phyloP scores from a whole-genome alignment of 768 basidiomycete genomes.

The Lepiota venenata region DNA sequence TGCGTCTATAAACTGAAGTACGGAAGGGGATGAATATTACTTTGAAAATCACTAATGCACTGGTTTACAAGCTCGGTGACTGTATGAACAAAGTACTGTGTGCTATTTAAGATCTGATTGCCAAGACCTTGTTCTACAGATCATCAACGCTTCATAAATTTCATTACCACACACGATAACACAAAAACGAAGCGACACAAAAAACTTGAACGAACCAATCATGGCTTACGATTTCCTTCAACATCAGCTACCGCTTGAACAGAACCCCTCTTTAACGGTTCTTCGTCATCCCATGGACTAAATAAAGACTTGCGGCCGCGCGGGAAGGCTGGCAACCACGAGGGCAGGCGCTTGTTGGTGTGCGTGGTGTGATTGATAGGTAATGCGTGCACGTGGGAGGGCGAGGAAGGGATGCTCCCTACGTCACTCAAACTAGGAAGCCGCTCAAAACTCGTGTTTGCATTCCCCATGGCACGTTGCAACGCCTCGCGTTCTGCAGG shows the following conservation, averaged over 20 bases:
- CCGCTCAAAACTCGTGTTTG: constrained; percentile 74
- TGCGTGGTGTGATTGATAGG: constrained; percentile 22
- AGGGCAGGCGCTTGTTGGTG: constrained; percentile 38
- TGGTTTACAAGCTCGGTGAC: constrained; percentile 3
- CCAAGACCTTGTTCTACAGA: constrained; percentile 6
- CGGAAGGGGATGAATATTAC: too few relatives aligned
- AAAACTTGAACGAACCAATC: background rate
- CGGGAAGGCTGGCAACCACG: constrained; percentile 68
- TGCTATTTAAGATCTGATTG: background rate
- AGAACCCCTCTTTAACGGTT: constrained; percentile 23
- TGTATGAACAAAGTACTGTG: constrained; percentile 4
- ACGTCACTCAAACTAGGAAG: constrained; percentile 78
- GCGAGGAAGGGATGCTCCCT: constrained; percentile 68
- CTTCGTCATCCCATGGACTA: constrained; percentile 83
- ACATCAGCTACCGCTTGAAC: constrained; percentile 3
- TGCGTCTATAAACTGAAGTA: background rate
- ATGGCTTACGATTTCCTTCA: background rate
- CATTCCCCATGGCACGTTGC: constrained; percentile 72
- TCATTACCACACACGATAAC: constrained; percentile 1
- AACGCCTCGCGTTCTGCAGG: constrained; percentile 85
- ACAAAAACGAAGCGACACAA: background rate
- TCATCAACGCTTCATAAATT: background rate
- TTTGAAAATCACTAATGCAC: background rate
- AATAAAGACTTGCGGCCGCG: constrained; percentile 68
- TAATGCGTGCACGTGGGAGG: constrained; percentile 46